Percentiles rank a stretch among this genome's conserved stretches.
Evolutionary conservation across 371 early-diverging fungal genomes (phyloP).

Genomic region (Mortierella sp.): DNA sequence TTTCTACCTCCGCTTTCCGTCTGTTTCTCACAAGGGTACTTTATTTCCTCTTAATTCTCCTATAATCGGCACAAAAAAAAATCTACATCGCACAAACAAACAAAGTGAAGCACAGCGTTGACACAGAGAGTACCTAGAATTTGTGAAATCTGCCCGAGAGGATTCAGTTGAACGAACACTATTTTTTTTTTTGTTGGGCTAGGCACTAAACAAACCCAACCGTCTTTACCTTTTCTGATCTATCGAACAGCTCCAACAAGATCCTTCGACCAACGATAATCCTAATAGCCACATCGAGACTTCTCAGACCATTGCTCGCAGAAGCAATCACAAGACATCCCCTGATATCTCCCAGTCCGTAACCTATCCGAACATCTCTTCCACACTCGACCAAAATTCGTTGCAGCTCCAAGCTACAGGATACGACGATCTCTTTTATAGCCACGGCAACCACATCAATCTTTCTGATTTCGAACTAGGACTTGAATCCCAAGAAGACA

Average conservation of each 20-base stretch:
- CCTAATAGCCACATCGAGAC: background rate
- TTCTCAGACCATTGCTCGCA: background rate
- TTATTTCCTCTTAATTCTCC: conserved; percentile 1
- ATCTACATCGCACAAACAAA: conserved; percentile 2
- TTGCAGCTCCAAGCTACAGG: background rate
- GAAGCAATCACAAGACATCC: background rate
- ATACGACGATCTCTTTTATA: background rate
- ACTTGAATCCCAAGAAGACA: background rate
- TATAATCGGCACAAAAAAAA: background rate
- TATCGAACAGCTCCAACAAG: background rate
- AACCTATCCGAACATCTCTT: background rate
- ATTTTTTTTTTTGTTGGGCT: background rate
- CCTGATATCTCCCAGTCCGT: background rate
- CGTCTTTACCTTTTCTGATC: background rate
- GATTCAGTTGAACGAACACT: background rate
- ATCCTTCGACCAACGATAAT: background rate
- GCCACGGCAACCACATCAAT: conserved; percentile 8
- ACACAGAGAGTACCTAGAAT: background rate
- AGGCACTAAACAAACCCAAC: no score
- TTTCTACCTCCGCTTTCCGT: background rate
- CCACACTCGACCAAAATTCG: background rate
- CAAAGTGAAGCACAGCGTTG: conserved; percentile 19
- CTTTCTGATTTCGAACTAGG: background rate
- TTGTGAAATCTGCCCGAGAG: background rate
- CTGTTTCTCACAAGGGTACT: background rate